These are phyloP conservation scores for Ogataea pini DNA, from an alignment of 805 yeast species.

Conservation along the genomic window DNA sequence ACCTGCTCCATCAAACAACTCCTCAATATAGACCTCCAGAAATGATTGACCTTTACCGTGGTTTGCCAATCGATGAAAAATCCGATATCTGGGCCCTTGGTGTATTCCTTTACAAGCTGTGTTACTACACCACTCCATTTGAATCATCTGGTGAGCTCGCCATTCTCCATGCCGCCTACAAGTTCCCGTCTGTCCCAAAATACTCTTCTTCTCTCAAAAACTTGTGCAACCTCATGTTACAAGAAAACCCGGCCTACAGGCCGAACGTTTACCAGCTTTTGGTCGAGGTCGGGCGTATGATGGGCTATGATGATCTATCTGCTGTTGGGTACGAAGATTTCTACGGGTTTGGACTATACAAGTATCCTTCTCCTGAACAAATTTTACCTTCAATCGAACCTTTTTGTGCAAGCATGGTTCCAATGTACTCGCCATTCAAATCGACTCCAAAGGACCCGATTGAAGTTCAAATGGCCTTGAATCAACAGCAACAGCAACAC, in stretches of 20 bases:
- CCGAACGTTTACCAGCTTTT: slow-evolving; percentile 87
- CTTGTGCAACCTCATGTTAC: slow-evolving; percentile 74
- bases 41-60: slow-evolving; percentile 86
- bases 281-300: slow-evolving; percentile 59
- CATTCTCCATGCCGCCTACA: slow-evolving; percentile 78
- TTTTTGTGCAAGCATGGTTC: slow-evolving; percentile 32
- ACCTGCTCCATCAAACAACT: slow-evolving; percentile 86
- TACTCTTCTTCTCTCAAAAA: slow-evolving; percentile 73
- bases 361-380: slow-evolving; percentile 30
- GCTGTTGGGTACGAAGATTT: slow-evolving; percentile 32
- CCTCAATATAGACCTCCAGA: slow-evolving; percentile 96
- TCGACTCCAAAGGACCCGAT: slow-evolving; percentile 45
- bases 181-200: slow-evolving; percentile 68
- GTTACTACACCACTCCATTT: slow-evolving; percentile 94
- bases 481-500: slow-evolving; percentile 28
- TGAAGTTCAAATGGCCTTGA: slow-evolving; percentile 44
- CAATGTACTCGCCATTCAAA: slow-evolving; percentile 35
- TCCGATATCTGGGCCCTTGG: slow-evolving; percentile 98
- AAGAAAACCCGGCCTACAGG: slow-evolving; percentile 77
- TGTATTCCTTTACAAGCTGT: slow-evolving; percentile 81
- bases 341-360: slow-evolving; percentile 38
- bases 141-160: slow-evolving; percentile 87
- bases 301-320: slow-evolving; percentile 45
- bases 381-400: slow-evolving; percentile 31
- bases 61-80: slow-evolving; percentile 85